Evolutionary conservation across 495 filamentous ascomycete species (phyloP).

Genomic region (Penicillium diatomitis): DNA sequence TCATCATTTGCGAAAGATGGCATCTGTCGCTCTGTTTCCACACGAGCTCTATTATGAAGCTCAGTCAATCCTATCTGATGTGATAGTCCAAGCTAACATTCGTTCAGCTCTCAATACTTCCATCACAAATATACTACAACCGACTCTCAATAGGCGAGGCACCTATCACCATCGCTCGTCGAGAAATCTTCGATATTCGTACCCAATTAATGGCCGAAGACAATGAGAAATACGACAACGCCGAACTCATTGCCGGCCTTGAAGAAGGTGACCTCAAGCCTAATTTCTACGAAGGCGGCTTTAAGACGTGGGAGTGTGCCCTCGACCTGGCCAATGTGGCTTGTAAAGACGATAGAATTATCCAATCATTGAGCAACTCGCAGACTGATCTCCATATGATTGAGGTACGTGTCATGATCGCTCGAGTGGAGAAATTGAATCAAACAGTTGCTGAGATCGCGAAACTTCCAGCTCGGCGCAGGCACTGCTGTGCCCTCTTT

Average conservation of each 20-base stretch:
- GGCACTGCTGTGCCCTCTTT: conserved; percentile 82
- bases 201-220: conserved; percentile 92
- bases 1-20: too few relatives aligned
- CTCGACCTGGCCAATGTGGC: conserved; percentile 70
- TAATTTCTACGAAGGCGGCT: conserved; percentile 93
- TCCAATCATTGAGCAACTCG: conserved; percentile 12
- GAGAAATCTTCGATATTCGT: conserved; percentile 88
- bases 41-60: too few relatives aligned
- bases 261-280: conserved; percentile 79
- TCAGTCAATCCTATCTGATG: not conserved
- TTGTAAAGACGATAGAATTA: conserved; percentile 8
- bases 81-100: conserved; percentile 32
- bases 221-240: conserved; percentile 34
- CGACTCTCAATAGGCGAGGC: conserved; percentile 42
- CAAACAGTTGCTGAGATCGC: not conserved
- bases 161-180: conserved; percentile 55
- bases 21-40: too few relatives aligned
- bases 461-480: conserved; percentile 60
- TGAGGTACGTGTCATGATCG: conserved; percentile 50
- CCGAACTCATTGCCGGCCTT: conserved; percentile 45
- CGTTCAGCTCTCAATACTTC: conserved; percentile 55
- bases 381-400: conserved; percentile 49
- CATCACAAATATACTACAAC: conserved; percentile 71
- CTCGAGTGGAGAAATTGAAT: not conserved
- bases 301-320: conserved; percentile 97